phyloP scores from a whole-genome alignment of 345 rosid genomes.

The Camelina laxa region DNA sequence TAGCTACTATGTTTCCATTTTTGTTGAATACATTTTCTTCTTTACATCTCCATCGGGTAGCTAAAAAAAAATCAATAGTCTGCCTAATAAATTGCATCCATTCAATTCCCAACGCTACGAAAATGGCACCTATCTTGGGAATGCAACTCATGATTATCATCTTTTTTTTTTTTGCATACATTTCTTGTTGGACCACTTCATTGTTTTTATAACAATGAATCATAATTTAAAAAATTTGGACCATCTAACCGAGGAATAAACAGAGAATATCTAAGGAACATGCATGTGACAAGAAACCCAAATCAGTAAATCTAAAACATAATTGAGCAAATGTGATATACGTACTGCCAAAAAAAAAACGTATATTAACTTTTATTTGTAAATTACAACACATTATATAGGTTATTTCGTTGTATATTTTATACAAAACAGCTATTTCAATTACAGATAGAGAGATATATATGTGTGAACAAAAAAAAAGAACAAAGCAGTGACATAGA shows the following conservation, averaged over 20 bases:
- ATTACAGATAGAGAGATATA: neutral
- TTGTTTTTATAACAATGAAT: neutral
- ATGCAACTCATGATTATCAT: slow-evolving; percentile 44
- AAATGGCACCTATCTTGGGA: slow-evolving; percentile 38
- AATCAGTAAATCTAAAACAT: slow-evolving; percentile 21
- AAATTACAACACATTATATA: neutral
- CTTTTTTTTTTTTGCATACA: slow-evolving; percentile 27
- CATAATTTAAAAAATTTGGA: slow-evolving; percentile 13
- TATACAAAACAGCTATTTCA: slow-evolving; percentile 11
- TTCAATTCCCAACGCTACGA: slow-evolving; percentile 43
- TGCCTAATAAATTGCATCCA: slow-evolving; percentile 35
- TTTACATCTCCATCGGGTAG: slow-evolving; percentile 26
- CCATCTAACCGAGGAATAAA: slow-evolving; percentile 37
- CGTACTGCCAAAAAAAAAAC: slow-evolving; percentile 4
- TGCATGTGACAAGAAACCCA: slow-evolving; percentile 24
- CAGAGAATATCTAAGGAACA: slow-evolving; percentile 31
- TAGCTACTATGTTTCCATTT: neutral
- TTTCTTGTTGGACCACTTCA: slow-evolving; percentile 41
- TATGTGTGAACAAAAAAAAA: neutral
- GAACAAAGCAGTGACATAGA: slow-evolving; percentile 32
- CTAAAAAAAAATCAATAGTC: slow-evolving; percentile 27
- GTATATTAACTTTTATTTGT: neutral
- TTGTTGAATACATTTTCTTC: slow-evolving; percentile 25
- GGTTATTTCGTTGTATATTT: neutral
- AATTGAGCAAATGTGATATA: neutral